Evolutionary conservation across 108 stramenopile species (phyloP).

Genomic region (Cyclotella sp.): DNA sequence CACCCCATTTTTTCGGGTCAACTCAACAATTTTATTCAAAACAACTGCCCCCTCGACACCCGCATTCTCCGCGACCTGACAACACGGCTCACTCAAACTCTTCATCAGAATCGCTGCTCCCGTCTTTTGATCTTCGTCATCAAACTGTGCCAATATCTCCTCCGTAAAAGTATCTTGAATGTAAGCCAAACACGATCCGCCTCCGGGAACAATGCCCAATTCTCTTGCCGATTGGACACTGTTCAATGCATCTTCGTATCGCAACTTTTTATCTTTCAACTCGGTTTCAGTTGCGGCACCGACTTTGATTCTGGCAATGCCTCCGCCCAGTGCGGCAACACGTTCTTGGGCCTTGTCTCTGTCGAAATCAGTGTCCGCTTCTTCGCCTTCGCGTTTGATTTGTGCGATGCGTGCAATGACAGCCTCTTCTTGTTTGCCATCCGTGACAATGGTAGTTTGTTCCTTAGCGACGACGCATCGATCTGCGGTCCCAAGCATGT

Average conservation of each 20-base stretch:
- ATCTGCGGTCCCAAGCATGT: slow-evolving; percentile 96
- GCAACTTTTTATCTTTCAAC: slow-evolving; percentile 98
- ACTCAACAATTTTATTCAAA: slow-evolving; percentile 85
- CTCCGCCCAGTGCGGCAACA: slow-evolving; percentile 95
- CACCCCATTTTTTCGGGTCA: slow-evolving; percentile 83
- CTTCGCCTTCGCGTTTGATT: slow-evolving; percentile 86
- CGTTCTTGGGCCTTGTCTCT: slow-evolving; percentile 93
- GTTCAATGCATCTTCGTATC: slow-evolving; percentile 97
- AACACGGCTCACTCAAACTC: slow-evolving; percentile 86
- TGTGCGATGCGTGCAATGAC: slow-evolving; percentile 89
- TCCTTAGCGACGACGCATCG: slow-evolving; percentile 95
- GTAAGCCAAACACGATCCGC: slow-evolving; percentile 91
- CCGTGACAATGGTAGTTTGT: slow-evolving; percentile 93
- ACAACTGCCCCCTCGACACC: slow-evolving; percentile 97
- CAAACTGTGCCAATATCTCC: slow-evolving; percentile 81
- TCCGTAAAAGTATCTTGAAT: slow-evolving; percentile 71
- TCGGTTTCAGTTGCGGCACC: slow-evolving; percentile 99
- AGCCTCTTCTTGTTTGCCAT: slow-evolving; percentile 90
- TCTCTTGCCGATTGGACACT: slow-evolving; percentile 92
- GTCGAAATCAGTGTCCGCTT: slow-evolving; percentile 93
- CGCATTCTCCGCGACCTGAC: slow-evolving; percentile 95
- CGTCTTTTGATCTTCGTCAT: slow-evolving; percentile 87
- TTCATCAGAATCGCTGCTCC: slow-evolving; percentile 91
- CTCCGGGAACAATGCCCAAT: slow-evolving; percentile 96
- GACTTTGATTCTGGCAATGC: slow-evolving; percentile 97